Evolutionary conservation across 2,329 filamentous ascomycete genomes (phyloP), one percentile per base, ranked within the genome.

Genomic region (Talaromyces piceae): DNA sequence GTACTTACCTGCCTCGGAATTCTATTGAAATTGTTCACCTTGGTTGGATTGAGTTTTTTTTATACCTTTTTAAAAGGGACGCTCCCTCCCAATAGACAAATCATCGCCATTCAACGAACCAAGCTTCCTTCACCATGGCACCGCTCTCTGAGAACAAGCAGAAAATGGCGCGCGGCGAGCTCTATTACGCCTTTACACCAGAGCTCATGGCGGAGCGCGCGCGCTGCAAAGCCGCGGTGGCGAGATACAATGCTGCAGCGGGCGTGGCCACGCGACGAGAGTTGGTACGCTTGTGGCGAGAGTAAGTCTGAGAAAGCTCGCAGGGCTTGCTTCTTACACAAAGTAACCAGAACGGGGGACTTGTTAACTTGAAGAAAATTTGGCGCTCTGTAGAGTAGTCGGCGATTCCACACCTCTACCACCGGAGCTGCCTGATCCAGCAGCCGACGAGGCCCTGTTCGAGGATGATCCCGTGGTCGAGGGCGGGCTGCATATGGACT

Each of bases 121-220:
- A n/a, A n/a, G 16, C n/a, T 30, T 8, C n/a, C n/a, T 33, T 4
- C 31, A 37, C 18, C 31, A 37, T 37, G 33, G 33, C 33, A 9
- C 16, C 33, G 33, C 33, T 37, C 33, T 37, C 33, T 18, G 33
- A 37, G 16, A 37, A 37, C 16, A 63, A 56, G 53, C 61, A 69
- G 33, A 70, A 66, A 49, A 88, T 88, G 83, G 67, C 72, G 45
- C 73, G 75, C 12, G 86, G 86, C 45, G 82, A 91, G 64, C 76
- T 91, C 9, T 91, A 89, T 67, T 78, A 83, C 59, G 81, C 86
- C 39, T 91, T 91, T 62, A 80, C 80, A 1, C 84, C 87, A 0
- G 79, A 86, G 28, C 71, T 93, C 3, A 68, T 79, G 2, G 80
- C 77, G 1, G 83, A 77, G 33, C 79, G 88, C 16, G 70, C 72